Evolutionary conservation across 805 yeast species (phyloP).

Genomic region (Saccharomyces jurei): DNA sequence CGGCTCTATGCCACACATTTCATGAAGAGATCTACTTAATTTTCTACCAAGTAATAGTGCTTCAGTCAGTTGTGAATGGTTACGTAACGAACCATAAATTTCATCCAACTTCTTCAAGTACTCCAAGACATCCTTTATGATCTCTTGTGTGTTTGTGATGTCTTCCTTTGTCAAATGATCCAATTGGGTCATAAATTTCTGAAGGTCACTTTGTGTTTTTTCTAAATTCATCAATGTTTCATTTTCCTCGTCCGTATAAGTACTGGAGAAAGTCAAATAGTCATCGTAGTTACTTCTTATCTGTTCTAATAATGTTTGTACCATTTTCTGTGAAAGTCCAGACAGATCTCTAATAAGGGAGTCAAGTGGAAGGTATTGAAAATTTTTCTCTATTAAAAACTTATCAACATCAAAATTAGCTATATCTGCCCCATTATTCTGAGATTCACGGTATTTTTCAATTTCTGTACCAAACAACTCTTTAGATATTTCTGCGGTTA

Average conservation of each 20-base stretch:
- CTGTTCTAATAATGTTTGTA: constrained; percentile 20
- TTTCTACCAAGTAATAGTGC: constrained; percentile 13
- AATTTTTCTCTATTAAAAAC: constrained; percentile 25
- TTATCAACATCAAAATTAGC: constrained; percentile 20
- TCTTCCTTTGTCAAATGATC: constrained; percentile 16
- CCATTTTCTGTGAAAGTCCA: constrained; percentile 18
- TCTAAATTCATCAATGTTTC: constrained; percentile 19
- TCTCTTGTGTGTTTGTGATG: constrained; percentile 18
- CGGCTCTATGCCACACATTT: constrained; percentile 20
- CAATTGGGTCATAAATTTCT: constrained; percentile 16
- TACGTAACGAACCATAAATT: constrained; percentile 12
- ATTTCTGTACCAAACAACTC: constrained; percentile 21
- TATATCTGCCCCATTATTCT: background rate
- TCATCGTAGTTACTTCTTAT: constrained; percentile 21
- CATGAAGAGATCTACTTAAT: constrained; percentile 21
- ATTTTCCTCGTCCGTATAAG: constrained; percentile 15
- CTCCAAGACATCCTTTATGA: constrained; percentile 19
- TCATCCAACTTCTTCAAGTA: constrained; percentile 23
- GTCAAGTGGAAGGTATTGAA: constrained; percentile 28
- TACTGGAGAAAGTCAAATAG: constrained; percentile 21
- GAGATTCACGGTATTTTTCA: constrained; percentile 6
- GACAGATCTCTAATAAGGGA: constrained; percentile 21
- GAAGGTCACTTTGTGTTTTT: constrained; percentile 16
- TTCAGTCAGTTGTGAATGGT: constrained; percentile 13
- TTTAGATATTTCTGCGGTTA: constrained; percentile 21